Evolutionary conservation across 73 alveolate species (phyloP).

Genomic region (Paramecium sexaurelia): DNA sequence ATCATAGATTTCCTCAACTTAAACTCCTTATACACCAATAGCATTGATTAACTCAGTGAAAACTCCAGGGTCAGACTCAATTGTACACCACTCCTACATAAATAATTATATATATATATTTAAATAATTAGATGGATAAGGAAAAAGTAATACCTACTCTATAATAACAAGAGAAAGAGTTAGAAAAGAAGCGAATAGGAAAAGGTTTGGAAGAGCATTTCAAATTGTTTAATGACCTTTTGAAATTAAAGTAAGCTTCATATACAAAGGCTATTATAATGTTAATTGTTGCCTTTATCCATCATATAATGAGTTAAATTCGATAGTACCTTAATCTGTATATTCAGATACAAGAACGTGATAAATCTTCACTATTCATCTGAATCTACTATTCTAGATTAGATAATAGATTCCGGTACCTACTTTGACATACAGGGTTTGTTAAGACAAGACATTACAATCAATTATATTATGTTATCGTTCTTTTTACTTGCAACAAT

Average conservation of each 20-base stretch:
- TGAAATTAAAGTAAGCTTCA: not conserved
- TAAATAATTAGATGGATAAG: not conserved
- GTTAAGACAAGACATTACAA: not conserved
- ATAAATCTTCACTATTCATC: not conserved
- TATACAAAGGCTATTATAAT: conserved; percentile 5
- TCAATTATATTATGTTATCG: not conserved
- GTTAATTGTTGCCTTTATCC: not conserved
- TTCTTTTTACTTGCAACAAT: not conserved
- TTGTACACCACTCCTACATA: conserved; percentile 91
- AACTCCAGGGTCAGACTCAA: conserved; percentile 97
- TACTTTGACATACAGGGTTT: conserved; percentile 22
- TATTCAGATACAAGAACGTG: not conserved
- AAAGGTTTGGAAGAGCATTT: not conserved
- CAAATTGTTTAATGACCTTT: conserved; percentile 40
- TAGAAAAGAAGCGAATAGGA: not conserved
- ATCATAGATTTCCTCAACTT: conserved; percentile 91
- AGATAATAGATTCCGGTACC: not conserved
- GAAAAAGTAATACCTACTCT: conserved; percentile 26
- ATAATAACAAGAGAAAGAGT: not conserved
- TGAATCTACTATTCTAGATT: not conserved
- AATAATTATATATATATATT: not conserved
- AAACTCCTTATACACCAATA: conserved; percentile 93
- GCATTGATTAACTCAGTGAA: conserved; percentile 91
- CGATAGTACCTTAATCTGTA: conserved; percentile 37
- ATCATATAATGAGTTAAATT: not conserved